Conservation (phyloP, 2,329 filamentous ascomycete species). For the Emmonsiellopsis sp. region DNA sequence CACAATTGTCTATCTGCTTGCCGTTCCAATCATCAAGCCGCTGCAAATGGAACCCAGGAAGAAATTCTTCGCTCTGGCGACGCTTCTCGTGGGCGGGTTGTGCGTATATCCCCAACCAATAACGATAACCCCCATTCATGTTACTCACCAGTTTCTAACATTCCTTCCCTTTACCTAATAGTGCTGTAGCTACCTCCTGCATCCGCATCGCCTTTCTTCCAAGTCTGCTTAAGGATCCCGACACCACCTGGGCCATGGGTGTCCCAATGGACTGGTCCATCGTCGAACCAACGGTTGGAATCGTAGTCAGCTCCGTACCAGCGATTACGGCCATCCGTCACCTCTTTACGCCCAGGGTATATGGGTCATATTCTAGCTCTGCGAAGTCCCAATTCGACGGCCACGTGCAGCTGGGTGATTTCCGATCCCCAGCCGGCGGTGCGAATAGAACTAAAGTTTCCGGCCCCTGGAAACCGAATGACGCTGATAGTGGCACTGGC, state of each 20-base stretch:
- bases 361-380: background rate
- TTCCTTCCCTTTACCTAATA: background rate
- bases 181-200: conserved; percentile 2
- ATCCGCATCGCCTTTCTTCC: conserved; percentile 1
- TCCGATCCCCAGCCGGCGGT: background rate
- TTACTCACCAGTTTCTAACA: background rate
- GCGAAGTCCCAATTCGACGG: background rate
- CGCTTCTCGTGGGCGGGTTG: conserved; percentile 2
- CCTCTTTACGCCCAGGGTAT: background rate
- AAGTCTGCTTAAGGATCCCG: background rate
- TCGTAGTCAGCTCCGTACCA: conserved; percentile 2
- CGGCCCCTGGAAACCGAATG: background rate
- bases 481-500: background rate
- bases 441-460: background rate
- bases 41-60: background rate
- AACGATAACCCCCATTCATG: background rate
- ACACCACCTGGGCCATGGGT: conserved; percentile 2
- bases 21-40: conserved; percentile 2
- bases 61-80: background rate
- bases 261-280: conserved; percentile 2
- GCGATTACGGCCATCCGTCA: conserved; percentile 3
- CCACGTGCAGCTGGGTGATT: background rate
- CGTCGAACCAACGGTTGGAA: conserved; percentile 1
- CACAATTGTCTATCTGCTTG: background rate
- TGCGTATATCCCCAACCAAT: background rate